These are phyloP conservation scores for Lithocarpus polystachyus DNA, from an alignment of 306 rosid species.

Conservation along the genomic window DNA sequence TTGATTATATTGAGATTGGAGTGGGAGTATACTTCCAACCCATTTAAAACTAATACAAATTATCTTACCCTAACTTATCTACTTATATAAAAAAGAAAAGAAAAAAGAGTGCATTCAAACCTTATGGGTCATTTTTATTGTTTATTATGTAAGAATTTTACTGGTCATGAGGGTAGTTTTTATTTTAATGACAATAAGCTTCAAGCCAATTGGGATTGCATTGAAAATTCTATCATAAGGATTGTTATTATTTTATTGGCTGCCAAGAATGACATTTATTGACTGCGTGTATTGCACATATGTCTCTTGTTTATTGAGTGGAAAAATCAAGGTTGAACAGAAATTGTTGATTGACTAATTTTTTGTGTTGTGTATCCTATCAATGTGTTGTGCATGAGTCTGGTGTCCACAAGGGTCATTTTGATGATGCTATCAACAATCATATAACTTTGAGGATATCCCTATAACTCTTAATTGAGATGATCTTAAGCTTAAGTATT, in stretches of 20 bases:
- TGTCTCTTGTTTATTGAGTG: neutral
- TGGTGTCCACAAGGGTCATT: neutral
- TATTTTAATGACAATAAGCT: neutral
- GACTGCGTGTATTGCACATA: neutral
- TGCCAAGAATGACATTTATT: neutral
- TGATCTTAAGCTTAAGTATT: neutral
- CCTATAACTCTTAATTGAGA: neutral
- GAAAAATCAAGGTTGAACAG: neutral
- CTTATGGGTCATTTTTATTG: neutral
- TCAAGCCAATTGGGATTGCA: neutral
- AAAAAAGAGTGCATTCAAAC: neutral
- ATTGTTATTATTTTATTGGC: neutral
- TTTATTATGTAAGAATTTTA: neutral
- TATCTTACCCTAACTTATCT: no score
- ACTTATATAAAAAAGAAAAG: no score
- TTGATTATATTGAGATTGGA: slow-evolving; percentile 1
- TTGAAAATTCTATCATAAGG: neutral
- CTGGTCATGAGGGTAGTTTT: neutral
- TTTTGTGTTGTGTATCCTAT: neutral
- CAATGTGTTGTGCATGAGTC: neutral
- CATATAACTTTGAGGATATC: neutral
- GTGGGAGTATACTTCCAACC: neutral
- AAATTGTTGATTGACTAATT: neutral
- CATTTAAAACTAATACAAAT: no score
- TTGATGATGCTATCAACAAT: neutral